Evolutionary conservation across 305 asterid species (phyloP), one percentile per base, ranked within the genome.

Genomic region (Andrographis paniculata): DNA sequence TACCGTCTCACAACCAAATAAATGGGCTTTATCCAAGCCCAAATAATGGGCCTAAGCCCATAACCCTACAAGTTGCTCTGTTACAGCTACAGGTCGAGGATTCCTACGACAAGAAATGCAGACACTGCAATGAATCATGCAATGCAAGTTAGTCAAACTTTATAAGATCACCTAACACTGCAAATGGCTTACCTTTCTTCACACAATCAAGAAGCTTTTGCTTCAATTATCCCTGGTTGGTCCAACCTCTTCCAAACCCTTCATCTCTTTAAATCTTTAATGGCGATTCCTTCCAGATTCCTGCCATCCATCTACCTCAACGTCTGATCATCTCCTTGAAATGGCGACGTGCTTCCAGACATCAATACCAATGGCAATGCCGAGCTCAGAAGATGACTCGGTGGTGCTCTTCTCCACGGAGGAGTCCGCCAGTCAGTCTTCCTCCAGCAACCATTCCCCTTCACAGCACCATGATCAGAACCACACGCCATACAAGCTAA

Each of bases 321-420:
- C n/a, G n/a, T n/a, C n/a, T n/a, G n/a, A n/a, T n/a, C n/a, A n/a
- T 51, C 48, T 4, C 49, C 39, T 36, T 16, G 17, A 48, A 52
- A 87, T 80, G 91, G 77, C 84, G 3, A 58, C 64, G 37, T 77
- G 74, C 71, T 75, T 84, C 66, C 80, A 76, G 38, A 70, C 76
- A 20, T 61, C 71, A 20, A 49, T 65, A 9, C 52, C 60, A 4
- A 70, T 74, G 18, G 60, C 71, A 20, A 49, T 65, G 11, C 52
- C 60, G 3, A 69, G 69, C 70, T 63, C 53, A 5, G 91, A 84
- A 62, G 82, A 80, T 6, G 95, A 84, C 53, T 78, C 93, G 0
- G 54, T 44, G 3, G 71, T 80, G 24, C 87, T 78, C 62, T 79
- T 87, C 76, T 80, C 93, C 11, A 54, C 81, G 14, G 81, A 77